Percentiles rank a stretch among this genome's conserved stretches.
Evolutionary conservation across 1,284 basidiomycete genomes (phyloP).

Genomic region (Apiotrichum sp.): DNA sequence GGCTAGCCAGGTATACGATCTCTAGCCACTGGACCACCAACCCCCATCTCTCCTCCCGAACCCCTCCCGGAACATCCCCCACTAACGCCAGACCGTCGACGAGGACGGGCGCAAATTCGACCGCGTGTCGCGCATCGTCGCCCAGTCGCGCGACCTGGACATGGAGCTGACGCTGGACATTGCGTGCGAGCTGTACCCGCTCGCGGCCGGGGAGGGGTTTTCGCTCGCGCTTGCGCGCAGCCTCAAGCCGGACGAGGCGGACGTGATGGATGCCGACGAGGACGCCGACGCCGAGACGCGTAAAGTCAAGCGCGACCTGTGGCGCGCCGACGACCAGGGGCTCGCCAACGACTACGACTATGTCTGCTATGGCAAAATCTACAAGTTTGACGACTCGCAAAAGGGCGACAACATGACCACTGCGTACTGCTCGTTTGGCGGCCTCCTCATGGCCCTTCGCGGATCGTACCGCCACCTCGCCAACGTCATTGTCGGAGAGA

Average conservation of each 20-base stretch:
- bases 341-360: constrained; percentile 97
- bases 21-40: too few relatives aligned
- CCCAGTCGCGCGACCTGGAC: constrained; percentile 75
- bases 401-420: constrained; percentile 58
- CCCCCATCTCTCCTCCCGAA: too few relatives aligned
- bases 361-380: constrained; percentile 99
- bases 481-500: constrained; percentile 84
- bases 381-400: constrained; percentile 84
- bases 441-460: constrained; percentile 89
- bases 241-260: constrained; percentile 58
- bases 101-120: constrained; percentile 73
- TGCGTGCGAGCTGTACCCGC: constrained; percentile 77
- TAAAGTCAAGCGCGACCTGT: constrained; percentile 82
- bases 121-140: constrained; percentile 77
- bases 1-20: too few relatives aligned
- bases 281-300: constrained; percentile 45
- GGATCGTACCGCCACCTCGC: constrained; percentile 91
- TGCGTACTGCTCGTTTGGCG: constrained; percentile 92
- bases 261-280: constrained; percentile 47
- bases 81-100: constrained; percentile 55
- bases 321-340: constrained; percentile 66
- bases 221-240: constrained; percentile 81
- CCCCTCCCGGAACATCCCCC: too few relatives aligned
- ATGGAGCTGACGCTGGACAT: constrained; percentile 88
- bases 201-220: constrained; percentile 65